phyloP scores from a whole-genome alignment of 176 grass and related monocot genomes.

The Calamus simplicifolius region DNA sequence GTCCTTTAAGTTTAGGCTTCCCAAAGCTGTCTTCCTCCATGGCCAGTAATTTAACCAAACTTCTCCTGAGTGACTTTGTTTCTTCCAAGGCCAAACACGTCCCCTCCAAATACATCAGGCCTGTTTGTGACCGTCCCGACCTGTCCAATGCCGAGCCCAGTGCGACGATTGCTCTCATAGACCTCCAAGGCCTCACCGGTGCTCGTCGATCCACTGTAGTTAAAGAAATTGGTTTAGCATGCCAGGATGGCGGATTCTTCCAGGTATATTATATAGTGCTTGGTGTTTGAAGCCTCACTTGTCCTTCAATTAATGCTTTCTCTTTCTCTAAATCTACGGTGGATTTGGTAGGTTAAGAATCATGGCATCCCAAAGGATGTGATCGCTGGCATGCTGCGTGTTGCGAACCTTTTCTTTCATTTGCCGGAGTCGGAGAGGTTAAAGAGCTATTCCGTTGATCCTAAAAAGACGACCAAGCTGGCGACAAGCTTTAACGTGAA shows the following conservation, averaged over 20 bases:
- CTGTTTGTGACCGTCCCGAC: slow-evolving; percentile 52
- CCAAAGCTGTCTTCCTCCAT: slow-evolving; percentile 6
- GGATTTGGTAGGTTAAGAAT: slow-evolving; percentile 42
- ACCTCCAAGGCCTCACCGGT: slow-evolving; percentile 36
- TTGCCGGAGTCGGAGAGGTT: slow-evolving; percentile 74
- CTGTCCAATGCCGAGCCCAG: slow-evolving; percentile 34
- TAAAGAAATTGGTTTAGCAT: slow-evolving; percentile 52
- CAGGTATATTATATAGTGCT: slow-evolving; percentile 56
- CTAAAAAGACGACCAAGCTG: slow-evolving; percentile 56
- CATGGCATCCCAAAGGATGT: slow-evolving; percentile 59
- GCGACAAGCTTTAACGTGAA: slow-evolving; percentile 94
- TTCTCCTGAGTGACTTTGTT: slow-evolving; percentile 44
- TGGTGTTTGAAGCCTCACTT: not conserved
- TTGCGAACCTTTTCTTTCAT: slow-evolving; percentile 85
- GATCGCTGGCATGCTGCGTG: slow-evolving; percentile 48
- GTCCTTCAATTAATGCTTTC: not conserved
- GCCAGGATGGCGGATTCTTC: slow-evolving; percentile 63
- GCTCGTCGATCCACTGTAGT: slow-evolving; percentile 29
- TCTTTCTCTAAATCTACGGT: not conserved
- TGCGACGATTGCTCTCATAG: slow-evolving; percentile 50
- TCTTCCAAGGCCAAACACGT: slow-evolving; percentile 7
- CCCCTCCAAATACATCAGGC: too few species aligned
- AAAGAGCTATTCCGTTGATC: slow-evolving; percentile 89
- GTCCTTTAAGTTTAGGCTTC: too few species aligned
- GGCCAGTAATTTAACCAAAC: slow-evolving; percentile 20